phyloP scores from a whole-genome alignment of 352 stramenopile genomes.

The Phytophthora syringae region DNA sequence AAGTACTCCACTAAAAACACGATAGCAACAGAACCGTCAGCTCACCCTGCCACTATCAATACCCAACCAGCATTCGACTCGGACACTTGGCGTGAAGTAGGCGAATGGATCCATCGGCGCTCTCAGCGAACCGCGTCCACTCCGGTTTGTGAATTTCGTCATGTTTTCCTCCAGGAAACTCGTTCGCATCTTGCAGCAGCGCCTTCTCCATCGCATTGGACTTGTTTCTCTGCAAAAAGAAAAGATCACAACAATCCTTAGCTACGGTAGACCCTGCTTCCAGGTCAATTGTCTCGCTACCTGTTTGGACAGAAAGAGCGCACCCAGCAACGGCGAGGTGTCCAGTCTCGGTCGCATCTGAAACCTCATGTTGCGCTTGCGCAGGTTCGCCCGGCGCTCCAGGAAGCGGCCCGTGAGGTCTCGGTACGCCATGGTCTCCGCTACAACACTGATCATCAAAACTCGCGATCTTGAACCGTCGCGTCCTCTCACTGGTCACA shows the following conservation, averaged over 20 bases:
- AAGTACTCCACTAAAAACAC: conserved; percentile 73
- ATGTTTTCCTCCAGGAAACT: conserved; percentile 40
- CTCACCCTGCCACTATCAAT: too few relatives aligned
- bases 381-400: conserved; percentile 48
- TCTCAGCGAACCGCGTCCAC: conserved; percentile 69
- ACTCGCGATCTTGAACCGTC: conserved; percentile 55
- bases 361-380: conserved; percentile 66
- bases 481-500: conserved; percentile 26
- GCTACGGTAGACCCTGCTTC: too few relatives aligned
- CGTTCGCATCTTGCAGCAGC: conserved; percentile 61
- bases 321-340: conserved; percentile 43
- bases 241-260: too few relatives aligned
- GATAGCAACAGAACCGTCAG: background rate
- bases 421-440: conserved; percentile 59
- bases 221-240: conserved; percentile 52
- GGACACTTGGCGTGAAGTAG: conserved; percentile 76
- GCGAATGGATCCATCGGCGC: conserved; percentile 69
- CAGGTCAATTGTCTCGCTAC: conserved; percentile 23
- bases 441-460: conserved; percentile 9
- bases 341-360: conserved; percentile 56
- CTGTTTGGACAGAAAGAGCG: conserved; percentile 64
- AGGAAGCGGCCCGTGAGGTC: conserved; percentile 63
- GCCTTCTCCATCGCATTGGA: conserved; percentile 65
- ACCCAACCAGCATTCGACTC: conserved; percentile 5
- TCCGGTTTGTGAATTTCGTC: conserved; percentile 52